phyloP scores from a whole-genome alignment of 352 stramenopile genomes.

The Porosira glacialis region DNA sequence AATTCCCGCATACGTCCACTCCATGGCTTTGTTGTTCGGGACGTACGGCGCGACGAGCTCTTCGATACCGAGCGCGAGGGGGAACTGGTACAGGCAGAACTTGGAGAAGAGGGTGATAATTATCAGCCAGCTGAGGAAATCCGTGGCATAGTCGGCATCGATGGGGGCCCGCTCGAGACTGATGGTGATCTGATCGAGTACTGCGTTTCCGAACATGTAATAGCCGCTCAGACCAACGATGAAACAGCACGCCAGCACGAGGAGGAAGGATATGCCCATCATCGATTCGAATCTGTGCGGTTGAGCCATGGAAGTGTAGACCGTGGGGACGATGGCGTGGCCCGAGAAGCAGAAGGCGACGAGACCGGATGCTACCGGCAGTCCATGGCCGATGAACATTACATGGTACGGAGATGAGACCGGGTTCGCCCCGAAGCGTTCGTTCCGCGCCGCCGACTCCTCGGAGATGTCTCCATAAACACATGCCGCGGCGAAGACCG shows the following conservation, averaged over 20 bases:
- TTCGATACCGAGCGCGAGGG: conserved; percentile 72
- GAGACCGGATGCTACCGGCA: conserved; percentile 58
- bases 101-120: conserved; percentile 72
- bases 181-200: conserved; percentile 74
- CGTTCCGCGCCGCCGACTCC: conserved; percentile 1
- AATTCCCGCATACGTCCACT: conserved; percentile 7
- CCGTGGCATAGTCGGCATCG: conserved; percentile 42
- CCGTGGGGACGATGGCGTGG: conserved; percentile 71
- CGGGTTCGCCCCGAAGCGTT: not conserved
- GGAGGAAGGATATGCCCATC: conserved; percentile 49
- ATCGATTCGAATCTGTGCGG: conserved; percentile 70
- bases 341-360: conserved; percentile 72
- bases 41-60: conserved; percentile 62
- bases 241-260: conserved; percentile 52
- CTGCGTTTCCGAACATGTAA: conserved; percentile 68
- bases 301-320: conserved; percentile 68
- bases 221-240: conserved; percentile 67
- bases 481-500: conserved; percentile 44
- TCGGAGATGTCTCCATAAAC: conserved; percentile 43
- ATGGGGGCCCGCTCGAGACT: conserved; percentile 56
- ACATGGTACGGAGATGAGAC: not conserved
- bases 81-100: conserved; percentile 74
- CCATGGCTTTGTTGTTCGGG: conserved; percentile 48
- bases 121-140: conserved; percentile 68
- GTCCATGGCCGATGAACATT: conserved; percentile 15